Percentiles rank a stretch among this genome's conserved stretches.
These are phyloP conservation scores for Microbotryum intermedium DNA, from an alignment of 1,284 basidiomycete genomes.

Conservation along the genomic window DNA sequence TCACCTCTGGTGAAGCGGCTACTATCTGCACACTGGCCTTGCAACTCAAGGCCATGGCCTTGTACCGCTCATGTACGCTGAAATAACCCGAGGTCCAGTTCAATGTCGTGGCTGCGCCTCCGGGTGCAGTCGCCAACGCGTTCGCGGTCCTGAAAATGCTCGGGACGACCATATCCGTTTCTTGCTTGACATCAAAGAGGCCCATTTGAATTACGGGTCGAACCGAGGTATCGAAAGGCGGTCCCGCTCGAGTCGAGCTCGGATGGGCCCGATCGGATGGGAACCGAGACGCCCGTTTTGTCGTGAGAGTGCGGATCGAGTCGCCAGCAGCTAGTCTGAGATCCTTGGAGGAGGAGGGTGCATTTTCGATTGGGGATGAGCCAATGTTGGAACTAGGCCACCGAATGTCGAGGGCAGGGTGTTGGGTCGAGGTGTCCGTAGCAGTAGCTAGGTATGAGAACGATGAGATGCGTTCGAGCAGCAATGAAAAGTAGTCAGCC, in stretches of 20 bases:
- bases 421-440: constrained; percentile 10
- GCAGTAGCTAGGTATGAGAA: constrained; percentile 53
- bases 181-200: constrained; percentile 38
- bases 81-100: constrained; percentile 94
- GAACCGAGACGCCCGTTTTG: background rate
- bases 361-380: background rate
- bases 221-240: constrained; percentile 31
- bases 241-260: background rate
- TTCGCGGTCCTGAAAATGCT: constrained; percentile 47
- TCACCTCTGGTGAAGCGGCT: constrained; percentile 75
- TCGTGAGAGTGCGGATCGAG: background rate
- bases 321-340: constrained; percentile 1
- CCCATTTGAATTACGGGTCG: constrained; percentile 42
- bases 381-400: constrained; percentile 17
- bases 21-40: constrained; percentile 61
- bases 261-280: background rate
- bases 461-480: constrained; percentile 58
- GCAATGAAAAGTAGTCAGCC: constrained; percentile 72
- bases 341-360: background rate
- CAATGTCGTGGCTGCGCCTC: constrained; percentile 32
- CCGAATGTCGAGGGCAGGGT: constrained; percentile 9
- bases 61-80: constrained; percentile 74
- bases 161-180: constrained; percentile 37
- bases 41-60: constrained; percentile 57
- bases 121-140: constrained; percentile 30